These are phyloP conservation scores for Colletotrichum viniferum DNA, from an alignment of 2,329 filamentous ascomycete genomes.

Conservation along the genomic window DNA sequence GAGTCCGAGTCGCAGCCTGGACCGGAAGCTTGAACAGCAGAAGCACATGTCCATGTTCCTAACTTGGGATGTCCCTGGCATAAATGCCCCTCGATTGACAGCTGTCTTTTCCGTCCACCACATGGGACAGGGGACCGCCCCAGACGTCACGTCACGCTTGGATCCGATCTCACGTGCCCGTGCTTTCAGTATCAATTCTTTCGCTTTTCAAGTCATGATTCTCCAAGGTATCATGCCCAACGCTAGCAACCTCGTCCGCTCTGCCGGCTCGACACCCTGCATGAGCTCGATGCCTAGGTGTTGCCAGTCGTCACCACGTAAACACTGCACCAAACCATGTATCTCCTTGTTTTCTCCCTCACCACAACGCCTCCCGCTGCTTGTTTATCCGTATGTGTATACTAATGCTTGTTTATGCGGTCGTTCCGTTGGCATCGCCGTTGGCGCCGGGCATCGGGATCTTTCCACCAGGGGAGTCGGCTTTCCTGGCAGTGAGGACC, in stretches of 20 bases:
- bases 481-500: conserved; percentile 74
- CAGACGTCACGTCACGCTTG: not conserved
- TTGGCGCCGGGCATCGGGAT: conserved; percentile 58
- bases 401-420: not conserved
- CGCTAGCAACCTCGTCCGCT: not conserved
- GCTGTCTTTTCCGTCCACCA: conserved; percentile 5
- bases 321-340: not conserved
- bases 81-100: not conserved
- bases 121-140: not conserved
- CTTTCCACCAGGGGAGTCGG: conserved; percentile 77
- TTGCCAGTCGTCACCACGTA: not conserved
- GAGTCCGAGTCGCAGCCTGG: not conserved
- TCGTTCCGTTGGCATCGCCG: conserved; percentile 14
- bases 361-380: not conserved
- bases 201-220: not conserved
- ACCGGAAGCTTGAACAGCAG: not conserved
- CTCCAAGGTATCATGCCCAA: not conserved
- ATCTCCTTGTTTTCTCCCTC: not conserved
- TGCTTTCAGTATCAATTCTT: not conserved
- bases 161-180: not conserved
- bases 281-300: not conserved
- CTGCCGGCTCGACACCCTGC: not conserved
- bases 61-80: not conserved
- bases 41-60: not conserved
- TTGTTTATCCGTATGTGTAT: not conserved